Conservation (phyloP, 192 early-diverging fungal species). For the Geranomyces variabilis region DNA sequence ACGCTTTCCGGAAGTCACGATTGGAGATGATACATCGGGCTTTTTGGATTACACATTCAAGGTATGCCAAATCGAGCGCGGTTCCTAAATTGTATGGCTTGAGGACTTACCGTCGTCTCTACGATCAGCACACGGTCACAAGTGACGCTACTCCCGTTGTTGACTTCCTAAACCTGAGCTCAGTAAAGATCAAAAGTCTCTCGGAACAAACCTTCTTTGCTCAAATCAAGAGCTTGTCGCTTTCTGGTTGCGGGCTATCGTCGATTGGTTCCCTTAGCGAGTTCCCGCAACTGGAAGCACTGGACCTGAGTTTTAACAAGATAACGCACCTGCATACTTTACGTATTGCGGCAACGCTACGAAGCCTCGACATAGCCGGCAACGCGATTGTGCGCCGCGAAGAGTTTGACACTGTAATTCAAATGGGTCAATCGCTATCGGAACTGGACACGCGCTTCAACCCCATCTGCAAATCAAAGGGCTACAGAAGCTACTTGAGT, state of each 20-base stretch:
- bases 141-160: constrained; percentile 20
- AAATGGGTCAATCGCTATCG: constrained; percentile 19
- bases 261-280: constrained; percentile 39
- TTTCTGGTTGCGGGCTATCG: constrained; percentile 39
- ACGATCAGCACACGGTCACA: constrained; percentile 13
- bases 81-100: background rate
- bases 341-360: constrained; percentile 11
- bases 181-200: constrained; percentile 16
- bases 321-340: constrained; percentile 28
- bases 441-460: constrained; percentile 52
- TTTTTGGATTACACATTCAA: constrained; percentile 25
- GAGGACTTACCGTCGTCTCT: too few relatives aligned
- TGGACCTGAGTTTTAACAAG: constrained; percentile 56
- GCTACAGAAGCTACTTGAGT: constrained; percentile 29
- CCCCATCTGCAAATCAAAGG: constrained; percentile 45
- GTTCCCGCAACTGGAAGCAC: constrained; percentile 40
- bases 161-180: constrained; percentile 12
- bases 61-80: background rate
- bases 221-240: constrained; percentile 5
- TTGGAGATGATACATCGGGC: constrained; percentile 18
- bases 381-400: constrained; percentile 34
- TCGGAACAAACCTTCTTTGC: constrained; percentile 11
- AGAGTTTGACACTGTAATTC: constrained; percentile 12
- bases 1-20: constrained; percentile 29
- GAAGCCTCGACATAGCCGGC: constrained; percentile 38